Evolutionary conservation across 306 rosid genomes (phyloP).

Genomic region (Sicyos edulis): DNA sequence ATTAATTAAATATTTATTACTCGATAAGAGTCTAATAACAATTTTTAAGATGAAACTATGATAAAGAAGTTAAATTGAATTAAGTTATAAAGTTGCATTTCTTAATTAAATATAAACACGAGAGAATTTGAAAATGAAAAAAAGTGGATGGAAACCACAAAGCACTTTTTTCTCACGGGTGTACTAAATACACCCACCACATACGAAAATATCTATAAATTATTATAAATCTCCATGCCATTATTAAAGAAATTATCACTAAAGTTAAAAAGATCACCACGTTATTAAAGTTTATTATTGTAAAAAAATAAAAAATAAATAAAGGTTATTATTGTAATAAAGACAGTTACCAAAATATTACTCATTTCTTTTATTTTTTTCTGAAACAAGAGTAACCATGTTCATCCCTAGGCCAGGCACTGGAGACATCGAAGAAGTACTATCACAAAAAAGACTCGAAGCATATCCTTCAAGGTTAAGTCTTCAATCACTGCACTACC

Average conservation of each 20-base stretch:
- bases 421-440: too few relatives aligned
- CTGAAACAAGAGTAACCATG: too few relatives aligned
- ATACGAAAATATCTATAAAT: background rate
- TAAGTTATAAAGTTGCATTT: background rate
- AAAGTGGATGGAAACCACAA: background rate
- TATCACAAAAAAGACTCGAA: too few relatives aligned
- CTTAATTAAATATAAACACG: background rate
- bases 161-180: constrained; percentile 8
- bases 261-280: background rate
- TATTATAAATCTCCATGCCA: background rate
- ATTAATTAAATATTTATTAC: too few relatives aligned
- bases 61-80: too few relatives aligned
- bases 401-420: too few relatives aligned
- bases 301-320: too few relatives aligned
- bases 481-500: too few relatives aligned
- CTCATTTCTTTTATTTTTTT: too few relatives aligned
- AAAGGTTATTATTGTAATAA: background rate
- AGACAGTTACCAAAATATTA: background rate
- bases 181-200: background rate
- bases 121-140: background rate
- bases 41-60: too few relatives aligned
- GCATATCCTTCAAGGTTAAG: too few relatives aligned
- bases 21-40: too few relatives aligned
- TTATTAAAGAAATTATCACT: background rate
- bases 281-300: background rate